These are phyloP conservation scores for Cystobasidium sp. DNA, from an alignment of 1,284 basidiomycete species.

Conservation along the genomic window DNA sequence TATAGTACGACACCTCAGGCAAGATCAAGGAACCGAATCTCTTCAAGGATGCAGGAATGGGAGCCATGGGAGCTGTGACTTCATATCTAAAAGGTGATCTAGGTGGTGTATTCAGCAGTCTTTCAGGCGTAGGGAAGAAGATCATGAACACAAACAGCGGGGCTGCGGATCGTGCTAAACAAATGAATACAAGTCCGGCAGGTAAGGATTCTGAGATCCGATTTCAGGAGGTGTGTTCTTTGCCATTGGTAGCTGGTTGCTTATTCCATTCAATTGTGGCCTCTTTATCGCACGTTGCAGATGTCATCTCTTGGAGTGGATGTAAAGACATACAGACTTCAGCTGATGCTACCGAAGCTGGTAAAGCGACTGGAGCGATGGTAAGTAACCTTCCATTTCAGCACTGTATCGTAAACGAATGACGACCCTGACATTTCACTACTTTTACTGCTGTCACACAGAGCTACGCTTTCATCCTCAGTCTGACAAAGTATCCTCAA, in stretches of 20 bases:
- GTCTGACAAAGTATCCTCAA: constrained; percentile 45
- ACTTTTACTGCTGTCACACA: neutral
- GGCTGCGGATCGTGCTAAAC: constrained; percentile 54
- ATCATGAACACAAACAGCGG: constrained; percentile 56
- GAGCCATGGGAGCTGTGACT: constrained; percentile 55
- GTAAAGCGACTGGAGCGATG: constrained; percentile 57
- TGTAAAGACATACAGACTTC: constrained; percentile 56
- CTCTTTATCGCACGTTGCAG: constrained; percentile 49
- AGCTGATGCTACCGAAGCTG: constrained; percentile 58
- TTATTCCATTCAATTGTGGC: neutral
- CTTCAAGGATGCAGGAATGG: constrained; percentile 52
- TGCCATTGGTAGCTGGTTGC: neutral
- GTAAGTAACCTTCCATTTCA: neutral
- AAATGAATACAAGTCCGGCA: constrained; percentile 48
- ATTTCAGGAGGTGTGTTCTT: neutral
- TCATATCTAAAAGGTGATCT: constrained; percentile 59
- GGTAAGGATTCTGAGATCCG: constrained; percentile 13
- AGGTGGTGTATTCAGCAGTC: constrained; percentile 54
- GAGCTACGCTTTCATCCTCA: neutral
- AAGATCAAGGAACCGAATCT: constrained; percentile 59
- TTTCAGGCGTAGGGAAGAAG: constrained; percentile 57
- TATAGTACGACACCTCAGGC: constrained; percentile 62
- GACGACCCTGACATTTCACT: neutral
- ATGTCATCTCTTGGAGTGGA: constrained; percentile 57
- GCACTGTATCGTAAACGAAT: neutral